A percentile compares a stretch with the other conserved stretches of the same genome.
Conservation (phyloP, 2,329 filamentous ascomycete species). For the Aspergillus awamori region DNA sequence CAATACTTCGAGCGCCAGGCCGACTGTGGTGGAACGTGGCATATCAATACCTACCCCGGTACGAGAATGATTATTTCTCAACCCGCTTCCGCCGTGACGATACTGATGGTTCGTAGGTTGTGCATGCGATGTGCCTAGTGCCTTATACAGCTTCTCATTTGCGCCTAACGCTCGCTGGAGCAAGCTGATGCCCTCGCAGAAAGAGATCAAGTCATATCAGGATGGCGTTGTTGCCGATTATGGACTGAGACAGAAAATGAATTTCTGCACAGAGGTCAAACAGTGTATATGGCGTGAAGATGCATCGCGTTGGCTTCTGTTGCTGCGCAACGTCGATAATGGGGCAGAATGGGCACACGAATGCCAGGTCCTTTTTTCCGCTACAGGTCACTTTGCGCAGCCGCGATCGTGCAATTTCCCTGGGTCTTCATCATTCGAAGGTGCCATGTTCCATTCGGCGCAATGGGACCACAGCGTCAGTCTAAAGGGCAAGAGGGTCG, state of each 20-base stretch:
- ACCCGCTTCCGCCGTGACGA: no score
- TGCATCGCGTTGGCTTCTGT: conserved; percentile 51
- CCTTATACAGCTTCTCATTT: conserved; percentile 61
- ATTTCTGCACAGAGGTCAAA: conserved; percentile 20
- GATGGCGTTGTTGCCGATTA: conserved; percentile 53
- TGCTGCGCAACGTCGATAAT: conserved; percentile 29
- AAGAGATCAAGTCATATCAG: conserved; percentile 55
- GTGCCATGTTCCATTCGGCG: conserved; percentile 30
- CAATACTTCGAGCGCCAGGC: no score
- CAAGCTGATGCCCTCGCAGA: conserved; percentile 50
- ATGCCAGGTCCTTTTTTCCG: conserved; percentile 55
- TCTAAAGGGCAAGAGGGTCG: conserved; percentile 29
- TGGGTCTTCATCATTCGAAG: conserved; percentile 26
- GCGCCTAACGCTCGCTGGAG: conserved; percentile 55
- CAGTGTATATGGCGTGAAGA: conserved; percentile 52
- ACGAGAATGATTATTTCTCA: no score
- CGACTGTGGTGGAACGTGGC: no score
- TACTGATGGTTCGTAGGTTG: conserved; percentile 37
- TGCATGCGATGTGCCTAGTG: conserved; percentile 56
- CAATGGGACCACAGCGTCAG: conserved; percentile 29
- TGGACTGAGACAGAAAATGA: conserved; percentile 36
- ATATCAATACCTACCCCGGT: no score
- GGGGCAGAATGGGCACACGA: conserved; percentile 37
- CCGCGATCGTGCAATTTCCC: conserved; percentile 49
- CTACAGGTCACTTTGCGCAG: conserved; percentile 57